phyloP scores from a whole-genome alignment of 78 protist species.

The Anaeramoeba flamelloides region DNA sequence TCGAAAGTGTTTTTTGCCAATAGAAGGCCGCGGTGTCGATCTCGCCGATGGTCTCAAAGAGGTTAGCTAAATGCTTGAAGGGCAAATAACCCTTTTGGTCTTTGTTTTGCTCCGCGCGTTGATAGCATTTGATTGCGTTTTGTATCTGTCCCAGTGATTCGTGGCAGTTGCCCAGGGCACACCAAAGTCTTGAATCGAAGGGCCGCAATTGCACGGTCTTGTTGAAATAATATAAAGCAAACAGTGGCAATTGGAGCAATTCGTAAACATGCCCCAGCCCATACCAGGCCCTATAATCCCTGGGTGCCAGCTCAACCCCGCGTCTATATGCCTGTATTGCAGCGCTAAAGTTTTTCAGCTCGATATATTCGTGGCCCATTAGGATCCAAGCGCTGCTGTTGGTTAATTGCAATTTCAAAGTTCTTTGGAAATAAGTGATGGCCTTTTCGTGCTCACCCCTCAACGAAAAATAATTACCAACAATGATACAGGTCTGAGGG shows the following conservation, averaged over 20 bases:
- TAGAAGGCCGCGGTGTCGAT: background rate
- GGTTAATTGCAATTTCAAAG: background rate
- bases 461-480: background rate
- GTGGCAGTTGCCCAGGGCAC: background rate
- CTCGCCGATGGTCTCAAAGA: background rate
- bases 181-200: background rate
- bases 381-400: conserved; percentile 78
- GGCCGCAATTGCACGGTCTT: background rate
- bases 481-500: background rate
- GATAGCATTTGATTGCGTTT: background rate
- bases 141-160: background rate
- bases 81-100: background rate
- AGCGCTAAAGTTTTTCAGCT: conserved; percentile 57
- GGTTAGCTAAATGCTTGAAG: background rate
- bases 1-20: background rate
- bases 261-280: conserved; percentile 70
- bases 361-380: conserved; percentile 85
- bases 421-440: background rate
- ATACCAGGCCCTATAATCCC: conserved; percentile 91
- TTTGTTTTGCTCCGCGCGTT: background rate
- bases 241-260: conserved; percentile 49
- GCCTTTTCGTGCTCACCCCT: background rate
- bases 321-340: conserved; percentile 75
- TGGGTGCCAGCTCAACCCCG: conserved; percentile 37
- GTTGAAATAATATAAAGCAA: conserved; percentile 60